These are phyloP conservation scores for Xylaria polymorpha DNA, from an alignment of 2,329 filamentous ascomycete species.

Conservation along the genomic window DNA sequence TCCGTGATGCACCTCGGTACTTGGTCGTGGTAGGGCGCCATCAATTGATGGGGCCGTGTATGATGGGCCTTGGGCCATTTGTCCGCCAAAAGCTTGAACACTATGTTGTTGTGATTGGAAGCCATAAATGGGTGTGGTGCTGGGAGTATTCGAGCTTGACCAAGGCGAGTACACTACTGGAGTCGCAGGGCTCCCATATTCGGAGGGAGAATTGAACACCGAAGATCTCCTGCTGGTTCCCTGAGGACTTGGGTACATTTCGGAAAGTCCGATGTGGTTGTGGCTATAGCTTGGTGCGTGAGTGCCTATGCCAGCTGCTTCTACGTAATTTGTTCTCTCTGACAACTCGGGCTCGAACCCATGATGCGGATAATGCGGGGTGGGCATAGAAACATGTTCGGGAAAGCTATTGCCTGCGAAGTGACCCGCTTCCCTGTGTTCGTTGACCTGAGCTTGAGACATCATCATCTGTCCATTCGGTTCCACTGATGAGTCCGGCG, in stretches of 20 bases:
- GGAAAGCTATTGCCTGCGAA: conserved; percentile 15
- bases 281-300: conserved; percentile 42
- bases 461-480: conserved; percentile 19
- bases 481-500: conserved; percentile 24
- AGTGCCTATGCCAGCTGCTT: conserved; percentile 42
- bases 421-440: conserved; percentile 20
- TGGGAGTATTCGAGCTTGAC: conserved; percentile 58
- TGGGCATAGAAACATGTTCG: conserved; percentile 9
- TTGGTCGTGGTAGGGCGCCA: conserved; percentile 43
- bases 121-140: conserved; percentile 58
- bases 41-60: conserved; percentile 45
- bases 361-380: conserved; percentile 20
- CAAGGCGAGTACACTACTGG: conserved; percentile 58
- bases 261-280: conserved; percentile 55
- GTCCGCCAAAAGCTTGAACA: conserved; percentile 47
- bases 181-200: conserved; percentile 58
- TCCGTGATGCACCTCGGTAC: conserved; percentile 45
- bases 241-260: conserved; percentile 60
- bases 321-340: conserved; percentile 51
- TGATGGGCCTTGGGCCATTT: conserved; percentile 31
- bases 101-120: conserved; percentile 56
- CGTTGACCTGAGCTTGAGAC: conserved; percentile 19
- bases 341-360: conserved; percentile 57
- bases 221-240: conserved; percentile 60
- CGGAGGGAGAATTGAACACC: conserved; percentile 56